phyloP scores from a whole-genome alignment of 2,329 filamentous ascomycete genomes.

The Monilinia laxa region DNA sequence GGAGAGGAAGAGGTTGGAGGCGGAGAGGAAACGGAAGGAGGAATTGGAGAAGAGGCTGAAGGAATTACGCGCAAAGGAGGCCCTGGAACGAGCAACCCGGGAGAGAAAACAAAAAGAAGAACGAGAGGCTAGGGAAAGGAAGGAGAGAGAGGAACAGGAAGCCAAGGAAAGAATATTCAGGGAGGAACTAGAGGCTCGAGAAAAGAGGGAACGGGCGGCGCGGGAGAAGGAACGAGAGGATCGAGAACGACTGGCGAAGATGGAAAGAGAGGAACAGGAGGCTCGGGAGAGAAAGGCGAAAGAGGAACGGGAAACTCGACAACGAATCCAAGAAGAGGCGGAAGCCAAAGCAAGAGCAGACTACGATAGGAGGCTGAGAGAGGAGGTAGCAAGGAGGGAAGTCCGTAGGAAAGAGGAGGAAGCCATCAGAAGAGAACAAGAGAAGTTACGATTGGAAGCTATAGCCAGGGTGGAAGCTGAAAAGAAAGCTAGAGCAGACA shows the following conservation, averaged over 20 bases:
- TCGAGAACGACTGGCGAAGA: constrained; percentile 24
- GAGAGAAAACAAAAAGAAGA: constrained; percentile 43
- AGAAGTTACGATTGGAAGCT: constrained; percentile 35
- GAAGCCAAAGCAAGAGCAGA: constrained; percentile 47
- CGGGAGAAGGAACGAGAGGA: constrained; percentile 41
- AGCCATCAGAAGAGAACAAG: constrained; percentile 27
- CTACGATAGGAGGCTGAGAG: constrained; percentile 43
- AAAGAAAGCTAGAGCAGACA: constrained; percentile 22
- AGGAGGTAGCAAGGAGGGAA: constrained; percentile 36
- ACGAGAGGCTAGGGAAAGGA: constrained; percentile 56
- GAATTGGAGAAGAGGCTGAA: constrained; percentile 54
- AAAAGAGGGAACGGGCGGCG: constrained; percentile 46
- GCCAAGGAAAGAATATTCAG: constrained; percentile 25
- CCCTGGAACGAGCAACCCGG: constrained; percentile 43
- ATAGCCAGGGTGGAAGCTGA: constrained; percentile 30
- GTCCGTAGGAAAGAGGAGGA: constrained; percentile 18
- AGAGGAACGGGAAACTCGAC: constrained; percentile 50
- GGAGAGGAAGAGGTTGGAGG: constrained; percentile 55
- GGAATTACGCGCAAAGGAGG: constrained; percentile 58
- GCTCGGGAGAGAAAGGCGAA: constrained; percentile 40
- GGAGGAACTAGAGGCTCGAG: constrained; percentile 30
- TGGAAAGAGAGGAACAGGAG: constrained; percentile 32
- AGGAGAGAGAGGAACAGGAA: constrained; percentile 43
- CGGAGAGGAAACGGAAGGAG: constrained; percentile 59
- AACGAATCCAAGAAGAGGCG: constrained; percentile 50